Evolutionary conservation across 768 basidiomycete genomes (phyloP), one percentile per base, ranked within the genome.

Genomic region (Rhodotorula toruloides): DNA sequence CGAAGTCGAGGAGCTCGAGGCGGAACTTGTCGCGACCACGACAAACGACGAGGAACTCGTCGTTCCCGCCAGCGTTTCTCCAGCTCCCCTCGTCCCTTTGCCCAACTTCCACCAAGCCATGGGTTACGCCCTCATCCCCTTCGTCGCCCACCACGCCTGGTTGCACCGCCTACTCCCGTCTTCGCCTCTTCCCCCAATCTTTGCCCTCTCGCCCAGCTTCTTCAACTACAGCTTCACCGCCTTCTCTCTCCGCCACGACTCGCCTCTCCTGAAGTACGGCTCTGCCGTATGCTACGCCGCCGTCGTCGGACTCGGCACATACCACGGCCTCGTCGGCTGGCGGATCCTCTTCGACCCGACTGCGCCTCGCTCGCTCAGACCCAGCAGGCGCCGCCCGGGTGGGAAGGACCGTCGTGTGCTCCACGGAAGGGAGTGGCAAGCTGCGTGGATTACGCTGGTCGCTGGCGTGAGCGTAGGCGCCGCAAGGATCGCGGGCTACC

Each of bases 81-180:
- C 48, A 0, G 6, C 42, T 22, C 22, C 59, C 36, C 16, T 58
- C 27, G 40, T 66, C 39, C 36, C 25, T 9, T 17, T 43, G 0
- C 53, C 60, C 27, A 64, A 59, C 19, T 22, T 54, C 2, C 68
- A 72, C 61, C 64, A 68, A 3, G 17, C 22, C 6, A 66, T 65
- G n/a, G 74, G 74, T 14, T 75, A 71, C 61, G 31, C 53, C 47
- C 55, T 75, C 36, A 16, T 73, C 12, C 72, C 72, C 12, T 42
- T 73, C 36, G 40, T 67, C 49, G 17, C 47, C 4, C 55, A 58
- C 32, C 74, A 75, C 54, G 44, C 48, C 31, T 68, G 58, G 58
- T 25, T 69, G 2, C 74, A 75, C 61, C 74, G 74, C 11, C 53
- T 70, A 27, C 61, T 73, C 27, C 74, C 72, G 17, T 42, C 68